Percentiles rank a stretch among this genome's conserved stretches.
These are phyloP conservation scores for Rosa lucieae DNA, from an alignment of 306 rosid species.

Conservation along the genomic window DNA sequence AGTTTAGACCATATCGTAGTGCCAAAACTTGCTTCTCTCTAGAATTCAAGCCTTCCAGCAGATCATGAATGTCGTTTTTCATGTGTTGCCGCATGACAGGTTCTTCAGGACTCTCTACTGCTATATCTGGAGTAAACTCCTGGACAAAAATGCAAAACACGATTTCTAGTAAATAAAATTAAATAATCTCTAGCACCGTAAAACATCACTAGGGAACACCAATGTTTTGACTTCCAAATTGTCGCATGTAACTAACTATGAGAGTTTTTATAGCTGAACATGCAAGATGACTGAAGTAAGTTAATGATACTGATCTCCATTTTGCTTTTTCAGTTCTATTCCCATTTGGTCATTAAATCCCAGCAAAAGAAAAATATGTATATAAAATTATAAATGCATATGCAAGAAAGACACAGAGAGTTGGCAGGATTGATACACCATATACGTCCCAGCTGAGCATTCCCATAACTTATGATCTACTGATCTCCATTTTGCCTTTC, in stretches of 20 bases:
- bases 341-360: neutral
- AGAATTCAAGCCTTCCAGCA: constrained; percentile 58
- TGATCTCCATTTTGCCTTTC: neutral
- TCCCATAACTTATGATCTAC: neutral
- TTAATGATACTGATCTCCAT: neutral
- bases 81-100: constrained; percentile 63
- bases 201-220: neutral
- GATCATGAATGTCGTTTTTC: constrained; percentile 49
- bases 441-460: too few species aligned
- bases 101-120: constrained; percentile 63
- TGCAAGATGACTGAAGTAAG: neutral
- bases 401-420: too few species aligned
- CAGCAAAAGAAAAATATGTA: neutral
- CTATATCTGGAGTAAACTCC: constrained; percentile 54
- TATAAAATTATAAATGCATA: neutral
- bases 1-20: constrained; percentile 70
- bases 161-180: constrained; percentile 13
- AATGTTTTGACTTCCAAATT: neutral
- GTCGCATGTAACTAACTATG: neutral
- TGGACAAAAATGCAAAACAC: constrained; percentile 35
- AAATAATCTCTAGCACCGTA: neutral
- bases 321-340: neutral
- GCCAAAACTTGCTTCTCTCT: constrained; percentile 70
- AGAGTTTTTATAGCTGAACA: neutral
- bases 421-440: too few species aligned